Base-by-base conservation (phyloP, 495 filamentous ascomycete genomes). In the Cenococcum geophilum region DNA sequence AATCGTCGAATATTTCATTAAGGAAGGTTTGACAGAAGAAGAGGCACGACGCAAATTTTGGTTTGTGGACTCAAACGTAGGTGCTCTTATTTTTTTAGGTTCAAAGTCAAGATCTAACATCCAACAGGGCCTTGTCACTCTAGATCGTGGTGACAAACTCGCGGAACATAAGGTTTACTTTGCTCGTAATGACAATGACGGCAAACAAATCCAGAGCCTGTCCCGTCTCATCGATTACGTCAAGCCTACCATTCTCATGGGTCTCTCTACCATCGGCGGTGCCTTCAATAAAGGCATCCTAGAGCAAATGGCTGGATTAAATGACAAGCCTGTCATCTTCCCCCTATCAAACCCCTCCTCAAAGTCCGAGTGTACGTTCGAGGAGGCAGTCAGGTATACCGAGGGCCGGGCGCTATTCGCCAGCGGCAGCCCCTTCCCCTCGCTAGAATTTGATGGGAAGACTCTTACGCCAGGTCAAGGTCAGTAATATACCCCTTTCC, bases 101-200 rank as follows among this genome's bases (percentile, higher is more conserved):
- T 49, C 10, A 20, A 32, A 21, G 18, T 22, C 10, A 36, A 11
- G 20, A 27, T 57, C 55, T 55, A 6, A 37, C 54, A 20, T 32
- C 21, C 4, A 16, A 40, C 36, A 92, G 80, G 93, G 93, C 68
- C 85, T 98, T 4, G 92, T 98, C 54, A 95, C 93, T 54, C 82
- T 83, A 51, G 92, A 98, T 76, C 90, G 93, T 32, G 92, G 92
- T 36, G 93, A 97, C 76, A 88, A 86, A 71, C 83, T 98, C 34
- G 90, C 92, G 52, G 89, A 96, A 65, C 93, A 98, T 84, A 98
- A 98, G 78, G 82, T 95, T 74, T 96, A 95, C 83, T 98, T 98
- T 70, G 89, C 91, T 47, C 91, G 93, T 51, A 78, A 81, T 51
- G 92, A 97, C 75, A 97, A 98, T 79, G 77, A 85, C n/a, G 91